phyloP scores from a whole-genome alignment of 495 filamentous ascomycete species.

The Neurospora sublineolata region DNA sequence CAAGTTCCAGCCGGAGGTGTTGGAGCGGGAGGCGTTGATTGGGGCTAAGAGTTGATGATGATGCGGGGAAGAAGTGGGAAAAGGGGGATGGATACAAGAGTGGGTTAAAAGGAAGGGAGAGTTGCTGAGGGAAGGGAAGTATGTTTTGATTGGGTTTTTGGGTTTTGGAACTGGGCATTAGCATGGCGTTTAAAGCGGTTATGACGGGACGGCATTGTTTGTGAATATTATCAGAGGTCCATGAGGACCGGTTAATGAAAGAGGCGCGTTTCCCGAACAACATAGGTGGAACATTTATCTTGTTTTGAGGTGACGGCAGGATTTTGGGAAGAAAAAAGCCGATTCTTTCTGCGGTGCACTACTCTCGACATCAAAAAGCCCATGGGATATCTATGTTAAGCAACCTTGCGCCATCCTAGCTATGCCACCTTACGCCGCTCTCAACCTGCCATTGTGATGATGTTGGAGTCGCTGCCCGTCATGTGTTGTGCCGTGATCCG shows the following conservation, averaged over 20 bases:
- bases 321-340: neutral
- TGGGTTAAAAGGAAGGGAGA: neutral
- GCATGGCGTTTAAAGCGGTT: constrained; percentile 14
- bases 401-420: neutral
- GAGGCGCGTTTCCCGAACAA: neutral
- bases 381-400: neutral
- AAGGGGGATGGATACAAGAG: neutral
- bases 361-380: neutral
- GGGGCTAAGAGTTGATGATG: constrained; percentile 24
- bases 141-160: neutral
- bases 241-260: neutral
- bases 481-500: neutral
- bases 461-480: neutral
- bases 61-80: neutral
- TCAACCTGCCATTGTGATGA: neutral
- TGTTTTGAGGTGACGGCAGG: neutral
- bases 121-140: neutral
- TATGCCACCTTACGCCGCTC: neutral
- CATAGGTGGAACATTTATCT: too few species aligned
- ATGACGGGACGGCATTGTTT: neutral
- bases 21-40: constrained; percentile 74
- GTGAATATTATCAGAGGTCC: neutral
- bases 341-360: neutral
- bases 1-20: constrained; percentile 73
- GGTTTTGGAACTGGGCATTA: constrained; percentile 5